Base-by-base conservation (phyloP, 345 rosid species). In the Euphorbia tirucalli region DNA sequence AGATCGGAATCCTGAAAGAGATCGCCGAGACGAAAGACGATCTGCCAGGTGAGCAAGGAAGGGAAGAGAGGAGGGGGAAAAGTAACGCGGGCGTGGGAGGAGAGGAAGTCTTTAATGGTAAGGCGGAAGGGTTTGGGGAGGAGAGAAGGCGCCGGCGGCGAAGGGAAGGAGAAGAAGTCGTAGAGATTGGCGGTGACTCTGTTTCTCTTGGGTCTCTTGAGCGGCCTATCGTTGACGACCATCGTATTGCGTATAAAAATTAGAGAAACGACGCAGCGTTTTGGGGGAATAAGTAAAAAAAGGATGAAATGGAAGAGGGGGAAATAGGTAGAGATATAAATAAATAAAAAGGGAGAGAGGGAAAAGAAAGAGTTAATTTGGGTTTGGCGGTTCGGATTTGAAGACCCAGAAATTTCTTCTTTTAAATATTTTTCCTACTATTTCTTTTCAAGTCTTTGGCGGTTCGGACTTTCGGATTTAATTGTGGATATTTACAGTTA, bases 1-100 rank as follows among this genome's bases (percentile, higher is more conserved):
- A 75, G 71, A 76, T 81, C 88, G 61, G 79, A 44, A 15, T 55
- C 82, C n/a, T 77, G 79, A 16, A 63, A 65, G 1, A 75, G 81
- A 79, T 86, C 87, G 7, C 88, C 92, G 39, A 80, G 76, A 13
- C 85, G 75, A 66, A 87, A 83, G 37, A 83, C 68, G 72, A 84
- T 81, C 87, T 83, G 87, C 90, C 92, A 87, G 46, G 88, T 85
- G 78, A 83, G 62, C 37, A 91, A 79, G 35, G 78, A 74, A 2
- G 90, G 86, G 66, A 91, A 84, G 61, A 84, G 79, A 7, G 87
- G 78, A 10, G 89, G 73, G 8, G 89, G 81, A 79, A 78, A 81
- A 22, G 90, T 69, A 41, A 70, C 65, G 5, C 87, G 80, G 30
- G 90, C 91, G 71, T 87, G 85, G 15, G 61, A 61, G 0, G 82